Conservation (phyloP, 1,284 basidiomycete genomes). For the Ganoderma lingzhi region DNA sequence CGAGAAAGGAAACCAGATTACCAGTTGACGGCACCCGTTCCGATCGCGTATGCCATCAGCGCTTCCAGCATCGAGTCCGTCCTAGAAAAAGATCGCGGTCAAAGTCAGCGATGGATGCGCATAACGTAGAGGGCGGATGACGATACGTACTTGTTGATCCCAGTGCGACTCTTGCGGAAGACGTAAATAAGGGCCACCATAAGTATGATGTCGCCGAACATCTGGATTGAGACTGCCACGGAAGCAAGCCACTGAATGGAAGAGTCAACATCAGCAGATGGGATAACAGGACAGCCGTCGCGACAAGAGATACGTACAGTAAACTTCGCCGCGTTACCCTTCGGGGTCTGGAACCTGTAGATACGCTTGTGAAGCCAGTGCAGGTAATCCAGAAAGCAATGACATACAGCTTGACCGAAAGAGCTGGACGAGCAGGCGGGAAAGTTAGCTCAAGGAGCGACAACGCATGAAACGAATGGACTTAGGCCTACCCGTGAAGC, state of each 20-base stretch:
- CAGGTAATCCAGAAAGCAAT: neutral
- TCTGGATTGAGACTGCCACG: constrained; percentile 15
- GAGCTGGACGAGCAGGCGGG: neutral
- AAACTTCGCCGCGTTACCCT: constrained; percentile 9
- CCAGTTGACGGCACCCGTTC: constrained; percentile 17
- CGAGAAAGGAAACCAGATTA: neutral
- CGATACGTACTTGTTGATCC: constrained; percentile 2
- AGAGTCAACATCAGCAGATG: neutral
- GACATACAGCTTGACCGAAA: neutral
- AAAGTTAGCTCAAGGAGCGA: neutral
- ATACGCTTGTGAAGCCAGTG: neutral
- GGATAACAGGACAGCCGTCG: too few relatives aligned
- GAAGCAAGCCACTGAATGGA: constrained; percentile 17
- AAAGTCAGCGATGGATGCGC: too few relatives aligned
- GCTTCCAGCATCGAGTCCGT: constrained; percentile 19
- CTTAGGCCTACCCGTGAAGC: neutral
- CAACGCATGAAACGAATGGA: too few relatives aligned
- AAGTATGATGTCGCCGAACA: constrained; percentile 21
- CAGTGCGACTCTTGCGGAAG: constrained; percentile 17
- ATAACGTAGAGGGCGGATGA: neutral
- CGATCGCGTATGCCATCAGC: constrained; percentile 18
- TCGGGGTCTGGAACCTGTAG: constrained; percentile 4
- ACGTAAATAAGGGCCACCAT: constrained; percentile 16
- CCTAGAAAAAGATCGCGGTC: neutral
- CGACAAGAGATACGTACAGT: constrained; percentile 9